Base-by-base conservation (phyloP, 2,329 filamentous ascomycete genomes). In the Myotisia sp. region DNA sequence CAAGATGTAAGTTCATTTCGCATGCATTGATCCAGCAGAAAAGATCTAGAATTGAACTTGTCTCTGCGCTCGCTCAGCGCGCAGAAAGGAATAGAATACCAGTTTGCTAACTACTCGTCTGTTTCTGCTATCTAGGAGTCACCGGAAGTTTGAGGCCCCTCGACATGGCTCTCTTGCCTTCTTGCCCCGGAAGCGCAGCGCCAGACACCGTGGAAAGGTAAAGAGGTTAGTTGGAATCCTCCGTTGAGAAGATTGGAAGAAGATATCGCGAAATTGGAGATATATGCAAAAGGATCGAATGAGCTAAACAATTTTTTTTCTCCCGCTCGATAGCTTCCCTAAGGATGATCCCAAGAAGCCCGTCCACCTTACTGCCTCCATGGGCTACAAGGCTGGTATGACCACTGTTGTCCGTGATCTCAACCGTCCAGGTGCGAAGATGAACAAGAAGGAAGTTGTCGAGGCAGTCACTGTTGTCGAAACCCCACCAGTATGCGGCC, bases 381-480 rank as follows among this genome's bases (percentile, higher is more conserved):
- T 95, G 79, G 90, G 90, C 65, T 98, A 98, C 79, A 98, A 98
- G 84, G 90, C 90, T 63, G 90, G 90, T 66, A 98, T 98, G 90
- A 94, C 85, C 66, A 98, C 90, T 58, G 90, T 95, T 67, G 90
- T 98, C 64, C 87, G 90, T 69, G 87, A 94, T 68, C 76, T 95
- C 66, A 90, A 98, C 77, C 82, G 90, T 68, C 90, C 90, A 51
- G 90, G 90, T 67, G 90, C 90, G 58, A 98, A 98, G 79, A 76
- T 90, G 68, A 85, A 98, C 83, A 95, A 95, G 84, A 85, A 95
- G 77, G 78, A 95, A 69, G 69, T 92, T 62, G 79, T 87, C 55
- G 81, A 92, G 73, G 82, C 84, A 56, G 78, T 82, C 56, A 78
- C 78, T 55, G 73, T 90, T 64, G 76, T 92, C 69, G 79, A 86